A percentile compares a stretch with the other conserved stretches of the same genome.
Conservation (phyloP, 2,329 filamentous ascomycete species). For the Chlorencoelia australis region DNA sequence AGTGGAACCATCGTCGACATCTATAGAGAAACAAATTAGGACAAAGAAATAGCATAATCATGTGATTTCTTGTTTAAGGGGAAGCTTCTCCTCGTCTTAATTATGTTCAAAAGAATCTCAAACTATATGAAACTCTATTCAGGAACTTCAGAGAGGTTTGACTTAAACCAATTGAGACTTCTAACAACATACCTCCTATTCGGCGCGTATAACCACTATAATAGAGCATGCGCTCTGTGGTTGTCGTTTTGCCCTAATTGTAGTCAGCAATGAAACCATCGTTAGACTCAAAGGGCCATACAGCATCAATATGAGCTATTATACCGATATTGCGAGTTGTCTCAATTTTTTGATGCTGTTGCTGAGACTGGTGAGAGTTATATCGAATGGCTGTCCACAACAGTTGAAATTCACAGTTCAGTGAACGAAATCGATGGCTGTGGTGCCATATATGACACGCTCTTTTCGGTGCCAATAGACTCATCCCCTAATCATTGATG, state of each 20-base stretch:
- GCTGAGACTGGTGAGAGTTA: slow-evolving; percentile 11
- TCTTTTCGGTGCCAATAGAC: slow-evolving; percentile 15
- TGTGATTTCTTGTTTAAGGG: not conserved
- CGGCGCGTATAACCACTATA: slow-evolving; percentile 84
- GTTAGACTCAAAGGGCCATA: slow-evolving; percentile 27
- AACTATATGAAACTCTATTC: no score
- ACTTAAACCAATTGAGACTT: not conserved
- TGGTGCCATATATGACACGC: slow-evolving; percentile 21
- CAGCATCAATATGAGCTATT: slow-evolving; percentile 95
- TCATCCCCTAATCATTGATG: slow-evolving; percentile 20
- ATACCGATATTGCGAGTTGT: slow-evolving; percentile 92
- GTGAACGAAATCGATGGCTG: slow-evolving; percentile 1
- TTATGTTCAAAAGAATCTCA: no score
- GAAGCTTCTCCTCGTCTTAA: no score
- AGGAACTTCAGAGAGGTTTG: no score
- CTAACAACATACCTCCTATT: slow-evolving; percentile 51
- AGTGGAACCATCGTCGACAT: slow-evolving; percentile 93
- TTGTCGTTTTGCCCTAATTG: slow-evolving; percentile 83
- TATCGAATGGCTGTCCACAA: slow-evolving; percentile 9
- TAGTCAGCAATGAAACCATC: slow-evolving; percentile 5
- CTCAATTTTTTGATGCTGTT: slow-evolving; percentile 24
- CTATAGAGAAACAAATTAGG: slow-evolving; percentile 31
- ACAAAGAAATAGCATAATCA: slow-evolving; percentile 1
- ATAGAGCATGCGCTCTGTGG: slow-evolving; percentile 97
- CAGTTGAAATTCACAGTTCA: not conserved